These are phyloP conservation scores for Calonectria crousiana DNA, from an alignment of 2,329 filamentous ascomycete species.

Conservation along the genomic window DNA sequence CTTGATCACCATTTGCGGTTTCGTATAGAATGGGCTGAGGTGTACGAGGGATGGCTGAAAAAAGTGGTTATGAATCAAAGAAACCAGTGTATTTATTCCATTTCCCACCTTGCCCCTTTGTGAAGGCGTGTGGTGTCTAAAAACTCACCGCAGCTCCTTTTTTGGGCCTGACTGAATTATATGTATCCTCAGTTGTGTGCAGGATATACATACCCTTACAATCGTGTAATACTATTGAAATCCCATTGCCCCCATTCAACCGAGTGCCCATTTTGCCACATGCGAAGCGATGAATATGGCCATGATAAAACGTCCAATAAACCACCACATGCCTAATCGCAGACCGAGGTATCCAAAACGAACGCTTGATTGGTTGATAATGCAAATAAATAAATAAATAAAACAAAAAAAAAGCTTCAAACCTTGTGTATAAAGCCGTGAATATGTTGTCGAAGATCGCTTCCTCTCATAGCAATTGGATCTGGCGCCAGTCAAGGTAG, in stretches of 20 bases:
- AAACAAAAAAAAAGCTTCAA: neutral
- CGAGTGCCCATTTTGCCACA: constrained; percentile 17
- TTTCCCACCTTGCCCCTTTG: neutral
- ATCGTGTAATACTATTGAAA: neutral
- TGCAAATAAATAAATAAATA: neutral
- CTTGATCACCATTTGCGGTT: constrained; percentile 28
- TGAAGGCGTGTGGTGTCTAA: neutral
- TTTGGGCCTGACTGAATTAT: neutral
- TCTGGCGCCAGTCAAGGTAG: neutral
- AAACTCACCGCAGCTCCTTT: neutral
- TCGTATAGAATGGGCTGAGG: constrained; percentile 23
- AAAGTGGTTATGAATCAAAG: constrained; percentile 6
- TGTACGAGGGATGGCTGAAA: constrained; percentile 26
- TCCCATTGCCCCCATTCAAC: neutral
- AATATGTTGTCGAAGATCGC: neutral
- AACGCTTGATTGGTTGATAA: neutral
- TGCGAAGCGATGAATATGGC: constrained; percentile 22
- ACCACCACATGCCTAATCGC: neutral
- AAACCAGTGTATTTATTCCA: constrained; percentile 9
- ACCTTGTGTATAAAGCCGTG: neutral
- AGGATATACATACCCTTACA: constrained; percentile 2
- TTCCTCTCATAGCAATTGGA: neutral
- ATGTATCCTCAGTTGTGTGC: neutral
- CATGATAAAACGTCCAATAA: constrained; percentile 1
- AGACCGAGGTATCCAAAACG: neutral